These are phyloP conservation scores for Botrytis pseudocinerea DNA, from an alignment of 2,329 filamentous ascomycete species.

Conservation along the genomic window DNA sequence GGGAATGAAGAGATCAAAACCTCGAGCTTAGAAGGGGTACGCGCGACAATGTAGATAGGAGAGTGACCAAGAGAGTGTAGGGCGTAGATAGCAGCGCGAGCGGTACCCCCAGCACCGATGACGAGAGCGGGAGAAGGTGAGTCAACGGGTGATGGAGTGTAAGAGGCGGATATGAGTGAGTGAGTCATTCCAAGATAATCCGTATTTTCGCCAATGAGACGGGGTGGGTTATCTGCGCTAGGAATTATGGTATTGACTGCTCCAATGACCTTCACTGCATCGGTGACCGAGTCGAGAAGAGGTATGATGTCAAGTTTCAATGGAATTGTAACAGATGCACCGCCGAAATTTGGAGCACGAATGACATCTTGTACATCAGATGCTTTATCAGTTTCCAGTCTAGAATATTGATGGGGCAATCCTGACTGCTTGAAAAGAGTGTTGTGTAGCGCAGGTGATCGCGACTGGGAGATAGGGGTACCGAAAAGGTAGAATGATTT, in stretches of 20 bases:
- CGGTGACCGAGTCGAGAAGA: slow-evolving; percentile 75
- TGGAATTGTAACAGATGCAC: slow-evolving; percentile 93
- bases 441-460: slow-evolving; percentile 89
- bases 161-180: slow-evolving; percentile 53
- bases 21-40: slow-evolving; percentile 68
- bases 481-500: slow-evolving; percentile 87
- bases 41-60: slow-evolving; percentile 84
- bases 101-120: slow-evolving; percentile 88
- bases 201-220: slow-evolving; percentile 84
- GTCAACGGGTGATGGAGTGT: slow-evolving; percentile 35
- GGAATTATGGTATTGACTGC: slow-evolving; percentile 93
- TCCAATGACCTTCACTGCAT: slow-evolving; percentile 79
- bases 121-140: slow-evolving; percentile 65
- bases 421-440: slow-evolving; percentile 73
- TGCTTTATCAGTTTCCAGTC: slow-evolving; percentile 70
- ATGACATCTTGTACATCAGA: slow-evolving; percentile 65
- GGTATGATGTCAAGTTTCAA: slow-evolving; percentile 87
- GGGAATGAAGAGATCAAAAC: slow-evolving; percentile 73
- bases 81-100: slow-evolving; percentile 86
- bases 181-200: slow-evolving; percentile 93
- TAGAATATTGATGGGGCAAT: slow-evolving; percentile 79
- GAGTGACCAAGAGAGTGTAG: slow-evolving; percentile 79
- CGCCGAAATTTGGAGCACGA: slow-evolving; percentile 74
- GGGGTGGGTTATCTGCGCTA: slow-evolving; percentile 43
- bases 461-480: slow-evolving; percentile 76